These are phyloP conservation scores for Limonium bicolor DNA, from an alignment of 148 eudicot species.

Conservation along the genomic window DNA sequence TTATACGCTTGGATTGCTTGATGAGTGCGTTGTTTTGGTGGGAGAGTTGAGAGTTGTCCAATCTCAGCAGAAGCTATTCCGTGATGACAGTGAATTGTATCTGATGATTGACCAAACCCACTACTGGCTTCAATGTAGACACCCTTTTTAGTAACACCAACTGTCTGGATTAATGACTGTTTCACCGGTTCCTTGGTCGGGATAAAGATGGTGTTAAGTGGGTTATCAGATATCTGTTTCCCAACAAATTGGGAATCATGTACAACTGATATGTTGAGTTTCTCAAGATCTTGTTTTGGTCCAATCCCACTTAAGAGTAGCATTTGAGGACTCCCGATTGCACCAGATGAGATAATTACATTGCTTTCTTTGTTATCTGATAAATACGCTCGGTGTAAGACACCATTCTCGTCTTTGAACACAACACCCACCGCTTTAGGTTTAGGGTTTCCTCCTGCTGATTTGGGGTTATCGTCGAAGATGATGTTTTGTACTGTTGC, in stretches of 20 bases:
- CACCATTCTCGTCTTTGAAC: conserved; percentile 75
- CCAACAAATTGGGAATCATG: conserved; percentile 62
- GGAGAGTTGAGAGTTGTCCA: conserved; percentile 86
- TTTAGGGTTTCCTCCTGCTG: conserved; percentile 47
- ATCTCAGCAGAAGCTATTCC: conserved; percentile 89
- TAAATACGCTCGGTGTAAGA: conserved; percentile 33
- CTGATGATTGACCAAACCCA: conserved; percentile 65
- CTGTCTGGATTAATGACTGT: conserved; percentile 76
- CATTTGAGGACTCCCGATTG: conserved; percentile 88
- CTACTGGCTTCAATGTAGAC: conserved; percentile 90
- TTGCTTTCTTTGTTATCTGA: conserved; percentile 46
- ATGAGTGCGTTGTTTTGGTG: conserved; percentile 68
- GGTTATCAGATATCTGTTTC: conserved; percentile 72
- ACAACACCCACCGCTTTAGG: conserved; percentile 77
- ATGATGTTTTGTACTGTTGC: conserved; percentile 60
- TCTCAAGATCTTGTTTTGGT: conserved; percentile 50
- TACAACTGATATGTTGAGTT: conserved; percentile 50
- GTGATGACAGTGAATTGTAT: conserved; percentile 59
- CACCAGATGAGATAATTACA: conserved; percentile 63
- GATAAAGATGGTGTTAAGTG: conserved; percentile 57
- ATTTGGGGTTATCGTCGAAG: too few species aligned
- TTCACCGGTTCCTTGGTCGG: conserved; percentile 40
- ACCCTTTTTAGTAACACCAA: conserved; percentile 75
- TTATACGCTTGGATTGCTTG: conserved; percentile 52
- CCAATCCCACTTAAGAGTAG: conserved; percentile 86